Evolutionary conservation across 2,329 filamentous ascomycete species (phyloP).

Genomic region (Cephalotrichum gorgonifer): DNA sequence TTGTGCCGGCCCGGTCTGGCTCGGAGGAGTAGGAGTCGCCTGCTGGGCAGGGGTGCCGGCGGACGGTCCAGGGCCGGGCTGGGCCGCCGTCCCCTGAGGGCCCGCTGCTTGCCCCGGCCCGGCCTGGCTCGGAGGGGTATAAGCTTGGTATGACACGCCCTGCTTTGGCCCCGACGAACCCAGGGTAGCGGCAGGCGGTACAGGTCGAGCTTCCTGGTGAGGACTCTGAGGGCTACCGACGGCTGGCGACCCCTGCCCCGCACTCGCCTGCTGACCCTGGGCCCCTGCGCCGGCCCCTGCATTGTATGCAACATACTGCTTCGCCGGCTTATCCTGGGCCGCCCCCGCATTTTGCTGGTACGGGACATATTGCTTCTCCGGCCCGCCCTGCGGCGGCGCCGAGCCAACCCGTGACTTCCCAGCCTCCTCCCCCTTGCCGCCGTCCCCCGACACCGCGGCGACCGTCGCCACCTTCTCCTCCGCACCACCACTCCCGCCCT

Average conservation of each 20-base stretch:
- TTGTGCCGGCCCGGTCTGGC: background rate
- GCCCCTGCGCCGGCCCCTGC: background rate
- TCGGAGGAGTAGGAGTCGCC: background rate
- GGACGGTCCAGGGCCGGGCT: background rate
- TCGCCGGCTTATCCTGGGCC: background rate
- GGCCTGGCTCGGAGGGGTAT: background rate
- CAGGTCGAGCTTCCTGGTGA: background rate
- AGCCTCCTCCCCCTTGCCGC: background rate
- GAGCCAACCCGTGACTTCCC: background rate
- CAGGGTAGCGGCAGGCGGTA: background rate
- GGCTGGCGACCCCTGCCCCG: background rate
- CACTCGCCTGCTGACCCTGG: background rate
- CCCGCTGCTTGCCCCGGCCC: background rate
- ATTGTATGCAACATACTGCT: background rate
- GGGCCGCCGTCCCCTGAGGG: background rate
- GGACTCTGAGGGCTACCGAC: background rate
- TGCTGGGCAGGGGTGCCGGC: background rate
- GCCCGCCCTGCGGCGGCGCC: background rate
- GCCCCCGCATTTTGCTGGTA: too few relatives aligned
- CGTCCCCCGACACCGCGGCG: background rate
- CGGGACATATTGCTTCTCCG: background rate
- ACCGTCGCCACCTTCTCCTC: background rate
- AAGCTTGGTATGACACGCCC: background rate
- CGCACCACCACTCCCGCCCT: background rate
- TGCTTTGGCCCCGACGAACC: background rate